These are phyloP conservation scores for Mycosphaerelloides madeirae DNA, from an alignment of 2,329 filamentous ascomycete genomes.

Conservation along the genomic window DNA sequence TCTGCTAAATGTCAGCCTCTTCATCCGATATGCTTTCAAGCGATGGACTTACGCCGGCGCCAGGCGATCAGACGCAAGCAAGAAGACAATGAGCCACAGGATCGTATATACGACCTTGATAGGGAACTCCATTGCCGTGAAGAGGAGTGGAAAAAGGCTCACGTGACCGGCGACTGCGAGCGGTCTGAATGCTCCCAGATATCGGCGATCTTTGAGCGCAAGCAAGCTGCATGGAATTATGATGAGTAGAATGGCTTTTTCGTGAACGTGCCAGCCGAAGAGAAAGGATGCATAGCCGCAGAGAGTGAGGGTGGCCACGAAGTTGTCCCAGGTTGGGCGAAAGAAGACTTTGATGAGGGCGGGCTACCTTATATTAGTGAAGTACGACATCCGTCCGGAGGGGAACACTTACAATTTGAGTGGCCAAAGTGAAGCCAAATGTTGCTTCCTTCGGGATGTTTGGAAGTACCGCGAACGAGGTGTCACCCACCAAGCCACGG, in stretches of 20 bases:
- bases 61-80: slow-evolving; percentile 79
- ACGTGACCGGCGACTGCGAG: slow-evolving; percentile 91
- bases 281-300: slow-evolving; percentile 96
- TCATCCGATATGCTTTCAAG: neutral
- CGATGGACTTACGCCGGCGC: slow-evolving; percentile 61
- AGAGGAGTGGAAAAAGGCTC: slow-evolving; percentile 88
- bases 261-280: slow-evolving; percentile 97
- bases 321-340: slow-evolving; percentile 78
- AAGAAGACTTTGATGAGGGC: slow-evolving; percentile 78
- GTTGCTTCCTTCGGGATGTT: slow-evolving; percentile 76
- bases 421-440: slow-evolving; percentile 75
- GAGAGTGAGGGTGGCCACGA: slow-evolving; percentile 82
- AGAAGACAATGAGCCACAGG: slow-evolving; percentile 81
- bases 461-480: slow-evolving; percentile 86
- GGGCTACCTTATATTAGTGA: slow-evolving; percentile 39
- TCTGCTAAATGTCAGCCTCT: slow-evolving; percentile 25
- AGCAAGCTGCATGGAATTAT: slow-evolving; percentile 94
- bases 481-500: slow-evolving; percentile 86
- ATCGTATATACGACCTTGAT: slow-evolving; percentile 92
- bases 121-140: slow-evolving; percentile 86
- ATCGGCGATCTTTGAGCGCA: slow-evolving; percentile 81
- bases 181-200: slow-evolving; percentile 86
- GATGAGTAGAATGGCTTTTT: slow-evolving; percentile 91
- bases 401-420: slow-evolving; percentile 58
- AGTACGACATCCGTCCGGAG: neutral